These are phyloP conservation scores for Scenedesmus sp. DNA, from an alignment of 163 green algal species.

Conservation along the genomic window DNA sequence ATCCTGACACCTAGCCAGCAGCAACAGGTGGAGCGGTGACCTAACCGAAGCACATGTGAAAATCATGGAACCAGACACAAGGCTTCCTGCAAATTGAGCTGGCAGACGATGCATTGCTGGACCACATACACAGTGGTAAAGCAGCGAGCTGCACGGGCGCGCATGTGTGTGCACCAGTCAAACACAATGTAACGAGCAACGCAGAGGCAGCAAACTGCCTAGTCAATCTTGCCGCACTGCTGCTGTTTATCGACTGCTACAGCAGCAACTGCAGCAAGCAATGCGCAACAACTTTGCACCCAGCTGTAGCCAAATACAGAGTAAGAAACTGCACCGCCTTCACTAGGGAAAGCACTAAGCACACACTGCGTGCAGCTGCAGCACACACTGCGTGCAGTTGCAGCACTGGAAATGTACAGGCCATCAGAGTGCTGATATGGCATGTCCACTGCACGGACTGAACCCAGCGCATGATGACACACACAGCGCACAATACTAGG, in stretches of 20 bases:
- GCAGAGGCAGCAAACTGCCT: background rate
- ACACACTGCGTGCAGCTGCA: background rate
- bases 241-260: conserved; percentile 16
- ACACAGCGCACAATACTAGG: background rate
- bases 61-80: no score
- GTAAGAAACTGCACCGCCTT: background rate
- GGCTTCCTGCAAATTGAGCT: no score
- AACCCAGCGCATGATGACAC: background rate
- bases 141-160: no score
- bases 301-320: background rate
- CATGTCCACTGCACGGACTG: background rate
- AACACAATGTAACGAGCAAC: background rate
- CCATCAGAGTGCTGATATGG: background rate
- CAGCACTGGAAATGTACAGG: background rate
- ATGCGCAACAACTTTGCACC: background rate
- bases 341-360: background rate
- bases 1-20: background rate
- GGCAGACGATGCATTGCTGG: background rate
- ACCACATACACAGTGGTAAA: background rate
- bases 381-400: conserved; percentile 1
- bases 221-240: background rate
- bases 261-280: conserved; percentile 21
- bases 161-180: background rate
- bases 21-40: background rate
- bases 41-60: no score